These are phyloP conservation scores for Saururus chinensis DNA, from an alignment of 164 flowering plant genomes.

Conservation along the genomic window DNA sequence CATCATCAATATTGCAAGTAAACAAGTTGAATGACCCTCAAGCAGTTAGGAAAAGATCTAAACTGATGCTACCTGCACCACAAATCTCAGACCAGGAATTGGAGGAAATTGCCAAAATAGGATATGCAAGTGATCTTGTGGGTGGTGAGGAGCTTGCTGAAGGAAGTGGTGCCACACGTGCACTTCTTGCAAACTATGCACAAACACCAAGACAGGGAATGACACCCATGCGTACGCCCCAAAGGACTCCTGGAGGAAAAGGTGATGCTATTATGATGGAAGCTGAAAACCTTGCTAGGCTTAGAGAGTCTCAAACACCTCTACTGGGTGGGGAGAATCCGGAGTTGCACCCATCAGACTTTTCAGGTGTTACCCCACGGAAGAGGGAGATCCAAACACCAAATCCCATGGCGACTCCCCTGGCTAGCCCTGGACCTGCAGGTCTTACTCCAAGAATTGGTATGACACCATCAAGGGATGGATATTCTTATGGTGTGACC, in stretches of 20 bases:
- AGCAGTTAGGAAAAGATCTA: slow-evolving; percentile 83
- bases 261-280: slow-evolving; percentile 99
- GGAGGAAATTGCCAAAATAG: slow-evolving; percentile 94
- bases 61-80: slow-evolving; percentile 90
- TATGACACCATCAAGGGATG: slow-evolving; percentile 88
- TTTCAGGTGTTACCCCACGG: slow-evolving; percentile 98
- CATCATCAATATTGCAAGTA: slow-evolving; percentile 74
- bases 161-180: slow-evolving; percentile 90
- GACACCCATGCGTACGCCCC: slow-evolving; percentile 87
- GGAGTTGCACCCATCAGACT: slow-evolving; percentile 94
- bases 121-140: slow-evolving; percentile 84
- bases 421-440: slow-evolving; percentile 65
- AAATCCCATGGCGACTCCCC: slow-evolving; percentile 80
- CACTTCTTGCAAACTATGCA: slow-evolving; percentile 76
- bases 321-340: slow-evolving; percentile 96
- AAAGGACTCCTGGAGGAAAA: slow-evolving; percentile 89
- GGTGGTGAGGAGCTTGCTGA: slow-evolving; percentile 63
- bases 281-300: slow-evolving; percentile 86
- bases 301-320: slow-evolving; percentile 95
- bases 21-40: slow-evolving; percentile 93
- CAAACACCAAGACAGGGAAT: slow-evolving; percentile 83
- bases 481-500: slow-evolving; percentile 57
- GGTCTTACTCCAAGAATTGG: slow-evolving; percentile 81
- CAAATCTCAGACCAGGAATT: slow-evolving; percentile 92
- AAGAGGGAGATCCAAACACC: slow-evolving; percentile 84